Conservation (phyloP, 352 stramenopile species). For the Pythium biforme region DNA sequence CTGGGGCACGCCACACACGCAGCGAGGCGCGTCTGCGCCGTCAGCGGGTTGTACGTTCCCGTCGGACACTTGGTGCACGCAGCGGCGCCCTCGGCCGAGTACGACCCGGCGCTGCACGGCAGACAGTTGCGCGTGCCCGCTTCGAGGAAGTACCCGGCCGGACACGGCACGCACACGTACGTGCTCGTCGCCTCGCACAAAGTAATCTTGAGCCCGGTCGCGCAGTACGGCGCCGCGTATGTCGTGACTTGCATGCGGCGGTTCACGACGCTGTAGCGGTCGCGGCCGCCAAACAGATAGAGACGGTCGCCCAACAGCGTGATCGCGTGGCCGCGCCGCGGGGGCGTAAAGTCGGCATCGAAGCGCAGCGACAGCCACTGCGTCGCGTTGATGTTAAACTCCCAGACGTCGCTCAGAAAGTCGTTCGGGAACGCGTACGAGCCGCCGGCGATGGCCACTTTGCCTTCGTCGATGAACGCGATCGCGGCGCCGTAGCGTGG, state of each 20-base stretch:
- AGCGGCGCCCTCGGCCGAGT: constrained; percentile 38
- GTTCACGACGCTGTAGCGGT: constrained; percentile 59
- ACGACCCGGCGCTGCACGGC: constrained; percentile 42
- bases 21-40: constrained; percentile 34
- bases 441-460: constrained; percentile 53
- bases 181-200: constrained; percentile 43
- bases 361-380: constrained; percentile 66
- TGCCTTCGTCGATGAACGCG: constrained; percentile 57
- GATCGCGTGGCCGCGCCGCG: constrained; percentile 53
- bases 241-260: constrained; percentile 48
- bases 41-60: constrained; percentile 47
- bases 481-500: constrained; percentile 59
- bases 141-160: constrained; percentile 54
- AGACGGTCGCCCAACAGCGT: constrained; percentile 41
- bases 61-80: constrained; percentile 46
- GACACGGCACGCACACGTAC: constrained; percentile 69
- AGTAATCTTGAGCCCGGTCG: constrained; percentile 46
- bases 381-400: constrained; percentile 63
- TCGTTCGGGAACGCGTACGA: constrained; percentile 78
- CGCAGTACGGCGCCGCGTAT: constrained; percentile 56
- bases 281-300: constrained; percentile 61
- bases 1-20: constrained; percentile 47
- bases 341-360: constrained; percentile 42
- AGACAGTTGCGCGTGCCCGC: constrained; percentile 52
- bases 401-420: constrained; percentile 70